Evolutionary conservation across 2,329 filamentous ascomycete species (phyloP), one percentile per base, ranked within the genome.

Genomic region (Pleurostoma richardsiae): DNA sequence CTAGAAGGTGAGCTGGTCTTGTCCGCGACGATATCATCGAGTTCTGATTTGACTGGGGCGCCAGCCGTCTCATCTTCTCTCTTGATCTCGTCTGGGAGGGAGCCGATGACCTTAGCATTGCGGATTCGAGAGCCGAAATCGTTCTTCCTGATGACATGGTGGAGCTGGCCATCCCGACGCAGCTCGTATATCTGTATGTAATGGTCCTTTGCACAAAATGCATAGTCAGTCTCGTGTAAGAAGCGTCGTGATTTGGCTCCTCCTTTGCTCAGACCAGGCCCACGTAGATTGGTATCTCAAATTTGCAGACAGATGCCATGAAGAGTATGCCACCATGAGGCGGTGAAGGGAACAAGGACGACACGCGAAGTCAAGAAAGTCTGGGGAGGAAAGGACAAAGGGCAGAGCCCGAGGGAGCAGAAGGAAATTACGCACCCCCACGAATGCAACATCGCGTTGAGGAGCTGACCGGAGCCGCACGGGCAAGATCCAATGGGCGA

Each of bases 141-240:
- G 39, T 77, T 75, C 64, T 91, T 95, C 50, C 80, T 79, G n/a
- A 79, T 74, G n/a, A 96, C 73, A 58, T 90, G 82, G 53, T 84
- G 80, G 28, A 96, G 75, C 57, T 86, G 83, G 2, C 84, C 83
- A 59, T 87, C 80, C 40, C 73, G 72, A 4, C 74, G 73, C 3
- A 94, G 77, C 62, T 95, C 86, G 56, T 84, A 86, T 52, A 97
- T 82, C 54, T 92, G 85, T 40, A 99, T 78, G 56, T 82, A 88
- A 52, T 86, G 79, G 54, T 95, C 86, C 83, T 86, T 51, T 47
- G 29, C 41, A 36, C 19, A 47, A 19, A 19, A 19, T 19, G 19
- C 19, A 19, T 19, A 19, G 19, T 19, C 19, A 19, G 19, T 19
- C 19, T 19, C 19, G 19, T 19, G 19, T 19, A 19, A 19, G 19